Percentiles rank a stretch among this genome's conserved stretches.
phyloP scores from a whole-genome alignment of 2,329 filamentous ascomycete species.

The Cladophialophora immunda region DNA sequence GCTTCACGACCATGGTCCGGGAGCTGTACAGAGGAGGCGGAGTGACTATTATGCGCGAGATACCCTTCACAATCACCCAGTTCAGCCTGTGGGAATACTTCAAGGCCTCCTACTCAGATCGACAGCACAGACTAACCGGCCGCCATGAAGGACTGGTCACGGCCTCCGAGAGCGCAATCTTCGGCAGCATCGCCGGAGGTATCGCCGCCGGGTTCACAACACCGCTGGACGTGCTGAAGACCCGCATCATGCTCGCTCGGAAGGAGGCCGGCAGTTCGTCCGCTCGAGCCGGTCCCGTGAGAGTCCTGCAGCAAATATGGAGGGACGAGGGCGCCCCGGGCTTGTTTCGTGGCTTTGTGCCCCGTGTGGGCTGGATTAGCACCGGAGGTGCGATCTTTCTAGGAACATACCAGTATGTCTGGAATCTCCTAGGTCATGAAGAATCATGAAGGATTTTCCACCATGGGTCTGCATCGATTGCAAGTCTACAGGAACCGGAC shows the following conservation, averaged over 20 bases:
- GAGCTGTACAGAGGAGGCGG: conserved; percentile 92
- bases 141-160: conserved; percentile 62
- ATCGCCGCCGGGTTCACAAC: conserved; percentile 89
- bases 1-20: conserved; percentile 65
- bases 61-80: conserved; percentile 96
- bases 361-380: conserved; percentile 92
- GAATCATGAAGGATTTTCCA: conserved; percentile 4
- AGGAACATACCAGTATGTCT: conserved; percentile 80
- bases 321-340: conserved; percentile 55
- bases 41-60: conserved; percentile 93
- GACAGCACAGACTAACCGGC: conserved; percentile 62
- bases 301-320: conserved; percentile 71
- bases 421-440: conserved; percentile 26
- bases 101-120: conserved; percentile 66
- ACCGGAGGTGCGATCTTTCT: conserved; percentile 93
- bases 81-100: conserved; percentile 96
- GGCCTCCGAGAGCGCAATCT: conserved; percentile 81
- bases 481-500: background rate
- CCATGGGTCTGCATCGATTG: background rate
- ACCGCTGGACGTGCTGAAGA: conserved; percentile 95
- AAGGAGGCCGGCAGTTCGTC: conserved; percentile 63
- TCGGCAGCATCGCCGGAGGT: conserved; percentile 83
- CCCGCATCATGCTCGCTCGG: conserved; percentile 88
- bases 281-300: conserved; percentile 46
- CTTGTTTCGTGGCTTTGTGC: conserved; percentile 68